phyloP scores from a whole-genome alignment of 768 basidiomycete genomes.

The Imleria badia region DNA sequence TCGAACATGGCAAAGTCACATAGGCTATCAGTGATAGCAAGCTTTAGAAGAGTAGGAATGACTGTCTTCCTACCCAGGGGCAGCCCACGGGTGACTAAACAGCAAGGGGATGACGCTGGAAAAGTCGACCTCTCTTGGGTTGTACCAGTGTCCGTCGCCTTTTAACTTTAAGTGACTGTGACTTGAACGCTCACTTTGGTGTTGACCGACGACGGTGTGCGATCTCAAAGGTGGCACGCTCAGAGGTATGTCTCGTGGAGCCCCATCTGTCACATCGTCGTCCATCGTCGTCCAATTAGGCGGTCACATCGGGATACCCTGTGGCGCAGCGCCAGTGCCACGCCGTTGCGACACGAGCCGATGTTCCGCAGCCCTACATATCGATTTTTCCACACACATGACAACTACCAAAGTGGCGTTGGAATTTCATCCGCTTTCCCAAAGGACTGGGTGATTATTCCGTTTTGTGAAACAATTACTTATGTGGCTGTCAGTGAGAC shows the following conservation, averaged over 20 bases:
- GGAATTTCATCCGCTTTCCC: conserved; percentile 1
- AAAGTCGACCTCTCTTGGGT: no score
- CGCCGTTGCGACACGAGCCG: neutral
- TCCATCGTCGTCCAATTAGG: neutral
- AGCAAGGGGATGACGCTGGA: no score
- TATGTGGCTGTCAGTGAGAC: neutral
- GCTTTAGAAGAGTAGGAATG: no score
- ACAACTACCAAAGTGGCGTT: neutral
- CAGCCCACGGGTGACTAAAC: no score
- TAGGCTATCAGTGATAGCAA: neutral
- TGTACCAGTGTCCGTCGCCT: neutral
- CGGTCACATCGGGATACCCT: neutral
- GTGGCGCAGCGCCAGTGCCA: neutral
- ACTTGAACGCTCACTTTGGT: neutral
- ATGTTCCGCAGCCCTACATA: neutral
- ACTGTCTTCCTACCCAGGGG: no score
- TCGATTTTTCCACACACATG: conserved; percentile 1
- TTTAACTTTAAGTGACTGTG: neutral
- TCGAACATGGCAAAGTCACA: neutral
- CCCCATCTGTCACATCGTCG: no score
- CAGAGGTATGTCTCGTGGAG: neutral
- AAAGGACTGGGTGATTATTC: neutral
- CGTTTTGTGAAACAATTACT: neutral
- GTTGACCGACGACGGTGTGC: neutral
- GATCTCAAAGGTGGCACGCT: neutral